Evolutionary conservation across 2,329 filamentous ascomycete genomes (phyloP).

Genomic region (Cladophialophora bantiana): DNA sequence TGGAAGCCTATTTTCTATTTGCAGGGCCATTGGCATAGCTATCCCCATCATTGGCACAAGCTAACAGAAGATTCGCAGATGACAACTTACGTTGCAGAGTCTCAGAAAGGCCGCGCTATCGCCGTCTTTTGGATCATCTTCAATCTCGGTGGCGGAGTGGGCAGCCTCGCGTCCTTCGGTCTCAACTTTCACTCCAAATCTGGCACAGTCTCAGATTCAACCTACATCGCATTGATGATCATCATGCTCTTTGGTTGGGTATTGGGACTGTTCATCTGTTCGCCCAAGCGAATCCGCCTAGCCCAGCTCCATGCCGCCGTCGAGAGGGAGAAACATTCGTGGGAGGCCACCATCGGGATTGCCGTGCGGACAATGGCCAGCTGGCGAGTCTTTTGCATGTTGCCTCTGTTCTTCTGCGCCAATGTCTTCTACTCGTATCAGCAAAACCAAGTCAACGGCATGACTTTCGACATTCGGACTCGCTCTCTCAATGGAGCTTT

Average conservation of each 20-base stretch:
- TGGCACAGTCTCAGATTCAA: conserved; percentile 58
- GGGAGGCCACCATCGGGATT: conserved; percentile 46
- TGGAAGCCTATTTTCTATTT: not conserved
- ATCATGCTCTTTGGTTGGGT: conserved; percentile 68
- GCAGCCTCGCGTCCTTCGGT: conserved; percentile 58
- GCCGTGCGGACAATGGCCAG: conserved; percentile 45
- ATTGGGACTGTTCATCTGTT: conserved; percentile 58
- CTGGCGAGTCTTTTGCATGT: conserved; percentile 68
- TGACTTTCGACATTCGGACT: conserved; percentile 62
- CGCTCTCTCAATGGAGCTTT: conserved; percentile 63
- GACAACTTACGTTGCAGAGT: conserved; percentile 82
- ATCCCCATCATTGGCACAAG: not conserved
- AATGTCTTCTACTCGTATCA: conserved; percentile 76
- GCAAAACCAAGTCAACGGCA: conserved; percentile 64
- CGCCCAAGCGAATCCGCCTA: conserved; percentile 53
- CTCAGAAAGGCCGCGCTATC: conserved; percentile 85
- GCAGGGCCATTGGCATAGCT: not conserved
- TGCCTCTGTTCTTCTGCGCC: conserved; percentile 74
- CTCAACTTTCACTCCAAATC: conserved; percentile 53
- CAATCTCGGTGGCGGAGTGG: conserved; percentile 89
- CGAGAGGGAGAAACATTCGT: conserved; percentile 51
- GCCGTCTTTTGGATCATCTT: conserved; percentile 95
- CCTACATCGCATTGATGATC: conserved; percentile 72
- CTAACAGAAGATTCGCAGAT: conserved; percentile 42
- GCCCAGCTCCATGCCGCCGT: conserved; percentile 48